Evolutionary conservation across 139 green algal genomes (phyloP).

Genomic region (Astrephomene gubernaculifera): DNA sequence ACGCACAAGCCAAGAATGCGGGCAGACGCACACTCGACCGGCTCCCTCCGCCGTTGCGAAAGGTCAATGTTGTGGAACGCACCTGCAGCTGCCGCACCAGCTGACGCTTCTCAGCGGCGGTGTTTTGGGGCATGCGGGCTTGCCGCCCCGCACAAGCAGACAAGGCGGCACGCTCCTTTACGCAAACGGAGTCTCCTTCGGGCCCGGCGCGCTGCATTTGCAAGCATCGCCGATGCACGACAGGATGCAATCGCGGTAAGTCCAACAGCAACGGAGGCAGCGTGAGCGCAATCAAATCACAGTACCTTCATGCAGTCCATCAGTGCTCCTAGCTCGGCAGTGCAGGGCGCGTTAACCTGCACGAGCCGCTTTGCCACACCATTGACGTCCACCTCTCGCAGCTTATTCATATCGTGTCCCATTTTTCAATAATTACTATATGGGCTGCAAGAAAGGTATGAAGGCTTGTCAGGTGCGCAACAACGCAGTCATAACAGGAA

Average conservation of each 20-base stretch:
- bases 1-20: background rate
- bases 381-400: constrained; percentile 7
- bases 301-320: constrained; percentile 42
- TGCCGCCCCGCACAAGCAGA: constrained; percentile 1
- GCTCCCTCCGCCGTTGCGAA: background rate
- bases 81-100: constrained; percentile 2
- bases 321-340: constrained; percentile 16
- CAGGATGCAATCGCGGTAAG: background rate
- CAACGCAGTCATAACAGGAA: too few species aligned
- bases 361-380: constrained; percentile 29
- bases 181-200: constrained; percentile 17
- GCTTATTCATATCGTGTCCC: constrained; percentile 27
- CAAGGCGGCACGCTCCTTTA: background rate
- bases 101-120: constrained; percentile 5
- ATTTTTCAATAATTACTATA: too few species aligned
- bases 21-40: background rate
- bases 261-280: background rate
- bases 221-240: background rate
- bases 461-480: too few species aligned
- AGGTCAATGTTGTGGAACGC: background rate
- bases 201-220: background rate
- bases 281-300: background rate
- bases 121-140: background rate
- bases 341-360: background rate
- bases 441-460: too few species aligned